These are phyloP conservation scores for Lathyrus sativus DNA, from an alignment of 306 rosid genomes.

Conservation along the genomic window DNA sequence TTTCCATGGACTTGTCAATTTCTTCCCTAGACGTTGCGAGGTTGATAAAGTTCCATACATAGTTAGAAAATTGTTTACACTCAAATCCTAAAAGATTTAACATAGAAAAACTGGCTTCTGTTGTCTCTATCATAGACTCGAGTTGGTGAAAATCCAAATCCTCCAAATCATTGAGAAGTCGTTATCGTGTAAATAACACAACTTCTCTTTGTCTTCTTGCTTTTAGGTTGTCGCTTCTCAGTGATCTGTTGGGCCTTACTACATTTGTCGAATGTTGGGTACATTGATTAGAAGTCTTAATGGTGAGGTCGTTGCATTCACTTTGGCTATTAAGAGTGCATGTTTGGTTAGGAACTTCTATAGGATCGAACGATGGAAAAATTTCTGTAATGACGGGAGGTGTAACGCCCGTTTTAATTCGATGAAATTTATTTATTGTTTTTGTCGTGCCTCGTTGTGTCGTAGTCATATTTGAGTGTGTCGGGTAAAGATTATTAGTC, in stretches of 20 bases:
- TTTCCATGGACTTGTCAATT: constrained; percentile 29
- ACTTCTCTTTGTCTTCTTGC: constrained; percentile 7
- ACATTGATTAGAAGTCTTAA: neutral
- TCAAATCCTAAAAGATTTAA: constrained; percentile 14
- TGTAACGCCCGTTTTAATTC: too few relatives aligned
- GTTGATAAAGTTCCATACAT: too few relatives aligned
- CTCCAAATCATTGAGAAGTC: constrained; percentile 33
- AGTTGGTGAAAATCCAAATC: constrained; percentile 27
- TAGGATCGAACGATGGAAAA: constrained; percentile 36
- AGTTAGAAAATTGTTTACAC: constrained; percentile 30
- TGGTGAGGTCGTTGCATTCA: too few relatives aligned
- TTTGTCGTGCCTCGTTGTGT: too few relatives aligned
- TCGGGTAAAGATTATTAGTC: too few relatives aligned
- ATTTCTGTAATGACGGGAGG: constrained; percentile 26
- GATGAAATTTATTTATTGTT: too few relatives aligned
- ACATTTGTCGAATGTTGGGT: constrained; percentile 16
- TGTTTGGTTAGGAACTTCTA: constrained; percentile 13
- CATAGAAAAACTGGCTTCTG: constrained; percentile 18
- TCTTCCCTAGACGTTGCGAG: constrained; percentile 30
- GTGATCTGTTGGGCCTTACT: constrained; percentile 12
- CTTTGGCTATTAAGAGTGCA: constrained; percentile 7
- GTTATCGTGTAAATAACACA: neutral
- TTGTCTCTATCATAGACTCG: constrained; percentile 40
- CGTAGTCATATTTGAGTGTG: too few relatives aligned
- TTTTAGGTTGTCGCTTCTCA: constrained; percentile 19